Evolutionary conservation across 805 yeast species (phyloP), one percentile per base, ranked within the genome.

Genomic region (Middelhovenomyces tepae): DNA sequence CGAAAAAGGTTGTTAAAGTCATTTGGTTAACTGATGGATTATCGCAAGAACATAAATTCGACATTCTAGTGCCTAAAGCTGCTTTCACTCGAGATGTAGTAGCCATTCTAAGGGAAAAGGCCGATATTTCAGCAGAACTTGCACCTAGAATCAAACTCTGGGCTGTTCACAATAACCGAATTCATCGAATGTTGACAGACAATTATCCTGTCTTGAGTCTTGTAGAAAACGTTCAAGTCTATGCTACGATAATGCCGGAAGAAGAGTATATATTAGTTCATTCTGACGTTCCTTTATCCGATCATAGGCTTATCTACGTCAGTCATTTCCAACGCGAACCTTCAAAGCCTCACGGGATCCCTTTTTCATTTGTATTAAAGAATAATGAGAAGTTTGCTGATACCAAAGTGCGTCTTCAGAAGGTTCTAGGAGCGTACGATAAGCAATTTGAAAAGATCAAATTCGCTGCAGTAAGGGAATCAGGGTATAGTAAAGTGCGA

Each of bases 381-480:
- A 77, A 82, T 6, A 73, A 66, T 9, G 98, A 91, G 53, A 57
- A 60, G 28, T 71, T 82, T 28, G 50, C 55, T 2, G 75, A 70
- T 8, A 78, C 93, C 2, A 75, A 68, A 46, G 65, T 59, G 11
- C 70, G 97, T 40, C 60, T 91, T 40, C 78, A 78, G 49, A 65
- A 64, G 40, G 69, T 69, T 32, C 59, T 87, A 40, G 94, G 95
- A 1, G 58, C 83, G 35, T 85, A 87, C 7, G 78, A 74, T 34
- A 79, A 74, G 45, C 89, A 85, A 40, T 84, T 87, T 50, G 77
- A 77, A 14, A 84, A 81, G 49, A 72, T 87, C 20, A 71, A 71
- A 42, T 59, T 87, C 45, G 80, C 82, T 0, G 51, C 78, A 19
- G 66, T 75, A n/a, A 33, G 44, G 16, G 30, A 35, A 13, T 37